phyloP scores from a whole-genome alignment of 2,329 filamentous ascomycete genomes.

The Capronia epimyces region DNA sequence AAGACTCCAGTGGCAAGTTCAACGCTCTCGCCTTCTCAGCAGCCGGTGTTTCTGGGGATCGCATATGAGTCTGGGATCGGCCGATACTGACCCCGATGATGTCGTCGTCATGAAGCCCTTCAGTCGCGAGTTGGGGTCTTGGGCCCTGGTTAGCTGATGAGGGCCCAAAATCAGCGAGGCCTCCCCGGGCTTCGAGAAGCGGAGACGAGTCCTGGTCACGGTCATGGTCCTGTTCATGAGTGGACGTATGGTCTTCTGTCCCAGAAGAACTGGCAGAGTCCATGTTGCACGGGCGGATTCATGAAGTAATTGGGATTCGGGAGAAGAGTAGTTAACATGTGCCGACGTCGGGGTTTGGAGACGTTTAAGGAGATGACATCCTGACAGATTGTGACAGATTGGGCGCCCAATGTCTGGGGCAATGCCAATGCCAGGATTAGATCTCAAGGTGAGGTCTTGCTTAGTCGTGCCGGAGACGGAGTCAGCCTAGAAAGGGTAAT shows the following conservation, averaged over 20 bases:
- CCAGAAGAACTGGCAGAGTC: slow-evolving; percentile 18
- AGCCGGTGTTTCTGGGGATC: slow-evolving; percentile 52
- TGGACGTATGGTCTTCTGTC: slow-evolving; percentile 11
- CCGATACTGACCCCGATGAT: slow-evolving; percentile 57
- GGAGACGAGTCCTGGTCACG: slow-evolving; percentile 3
- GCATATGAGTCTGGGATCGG: slow-evolving; percentile 52
- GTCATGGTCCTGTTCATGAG: slow-evolving; percentile 10
- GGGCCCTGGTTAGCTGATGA: slow-evolving; percentile 1
- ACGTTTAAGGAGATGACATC: neutral
- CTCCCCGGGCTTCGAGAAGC: slow-evolving; percentile 4
- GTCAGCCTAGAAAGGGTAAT: neutral
- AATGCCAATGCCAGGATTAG: neutral
- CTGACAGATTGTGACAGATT: neutral
- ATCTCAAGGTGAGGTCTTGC: slow-evolving; percentile 7
- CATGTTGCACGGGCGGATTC: slow-evolving; percentile 12
- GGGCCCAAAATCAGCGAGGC: slow-evolving; percentile 2
- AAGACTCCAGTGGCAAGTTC: slow-evolving; percentile 32
- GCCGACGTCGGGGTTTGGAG: neutral
- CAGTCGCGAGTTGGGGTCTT: slow-evolving; percentile 6
- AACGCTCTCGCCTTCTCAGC: slow-evolving; percentile 55
- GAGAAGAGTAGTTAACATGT: neutral
- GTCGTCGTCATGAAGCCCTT: slow-evolving; percentile 26
- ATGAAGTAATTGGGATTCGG: slow-evolving; percentile 8
- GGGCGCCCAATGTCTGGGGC: neutral
- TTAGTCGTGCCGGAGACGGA: slow-evolving; percentile 2